Conservation (phyloP, 2,329 filamentous ascomycete species). For the Didymella sp. region DNA sequence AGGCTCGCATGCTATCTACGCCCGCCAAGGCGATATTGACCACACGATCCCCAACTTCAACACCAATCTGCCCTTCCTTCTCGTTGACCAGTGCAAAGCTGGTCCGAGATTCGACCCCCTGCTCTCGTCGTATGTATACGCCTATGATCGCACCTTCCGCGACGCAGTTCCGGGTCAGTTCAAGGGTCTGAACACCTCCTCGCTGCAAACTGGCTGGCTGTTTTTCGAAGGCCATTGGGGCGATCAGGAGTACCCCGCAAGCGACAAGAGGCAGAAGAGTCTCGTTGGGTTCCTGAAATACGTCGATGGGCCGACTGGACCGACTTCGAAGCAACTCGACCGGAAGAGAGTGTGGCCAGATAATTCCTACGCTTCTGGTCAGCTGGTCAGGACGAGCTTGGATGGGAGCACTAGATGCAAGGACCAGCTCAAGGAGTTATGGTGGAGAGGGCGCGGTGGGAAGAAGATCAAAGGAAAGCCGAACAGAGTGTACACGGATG, state of each 20-base stretch:
- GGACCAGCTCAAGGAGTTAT: background rate
- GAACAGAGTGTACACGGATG: background rate
- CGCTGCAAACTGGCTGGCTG: constrained; percentile 55
- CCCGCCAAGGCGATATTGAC: constrained; percentile 64
- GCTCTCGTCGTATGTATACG: constrained; percentile 62
- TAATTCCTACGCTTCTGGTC: background rate
- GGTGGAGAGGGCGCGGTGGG: background rate
- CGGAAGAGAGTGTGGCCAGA: constrained; percentile 30
- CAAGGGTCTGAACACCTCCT: constrained; percentile 3
- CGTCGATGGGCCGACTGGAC: constrained; percentile 64
- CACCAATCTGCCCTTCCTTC: constrained; percentile 53
- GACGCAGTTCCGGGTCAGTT: no score
- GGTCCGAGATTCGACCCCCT: constrained; percentile 66
- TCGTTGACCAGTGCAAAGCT: constrained; percentile 60
- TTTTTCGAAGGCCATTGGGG: constrained; percentile 66
- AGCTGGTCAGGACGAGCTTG: background rate
- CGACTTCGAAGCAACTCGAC: constrained; percentile 46
- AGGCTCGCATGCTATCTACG: constrained; percentile 69
- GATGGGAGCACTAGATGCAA: background rate
- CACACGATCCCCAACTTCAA: constrained; percentile 66
- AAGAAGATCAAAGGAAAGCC: background rate
- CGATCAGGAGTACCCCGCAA: constrained; percentile 61
- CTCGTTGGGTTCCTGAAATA: constrained; percentile 55
- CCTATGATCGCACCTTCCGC: constrained; percentile 50
- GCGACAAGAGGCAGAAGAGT: constrained; percentile 52